phyloP scores from a whole-genome alignment of 208 protist genomes.

The Angomonas desouzai region DNA sequence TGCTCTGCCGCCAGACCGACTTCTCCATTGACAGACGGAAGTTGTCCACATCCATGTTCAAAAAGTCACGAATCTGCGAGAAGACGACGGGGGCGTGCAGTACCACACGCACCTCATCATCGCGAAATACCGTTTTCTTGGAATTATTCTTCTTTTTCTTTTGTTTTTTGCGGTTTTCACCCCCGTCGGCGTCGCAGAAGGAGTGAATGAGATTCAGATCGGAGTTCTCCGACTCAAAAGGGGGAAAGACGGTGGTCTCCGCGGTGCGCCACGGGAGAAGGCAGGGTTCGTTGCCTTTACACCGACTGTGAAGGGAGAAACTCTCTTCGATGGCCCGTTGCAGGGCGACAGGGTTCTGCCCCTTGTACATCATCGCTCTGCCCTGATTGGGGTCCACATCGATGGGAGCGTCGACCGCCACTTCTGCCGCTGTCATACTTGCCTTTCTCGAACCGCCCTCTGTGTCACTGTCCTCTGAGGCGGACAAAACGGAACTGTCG shows the following conservation, averaged over 20 bases:
- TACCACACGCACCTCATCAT: constrained; percentile 66
- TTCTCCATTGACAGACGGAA: constrained; percentile 34
- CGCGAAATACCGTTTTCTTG: constrained; percentile 28
- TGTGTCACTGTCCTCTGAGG: neutral
- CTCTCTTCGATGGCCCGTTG: constrained; percentile 70
- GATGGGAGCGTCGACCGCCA: neutral
- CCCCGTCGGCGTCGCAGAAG: neutral
- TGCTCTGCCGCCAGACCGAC: constrained; percentile 61
- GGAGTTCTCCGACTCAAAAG: constrained; percentile 29
- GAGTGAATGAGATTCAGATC: constrained; percentile 8
- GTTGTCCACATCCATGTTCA: constrained; percentile 46
- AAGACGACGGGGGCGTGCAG: constrained; percentile 79
- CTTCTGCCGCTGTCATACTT: neutral
- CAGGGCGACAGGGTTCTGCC: constrained; percentile 43
- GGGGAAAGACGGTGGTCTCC: constrained; percentile 16
- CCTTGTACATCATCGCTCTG: constrained; percentile 23
- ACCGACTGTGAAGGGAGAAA: constrained; percentile 47
- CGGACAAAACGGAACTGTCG: neutral
- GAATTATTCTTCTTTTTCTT: constrained; percentile 25
- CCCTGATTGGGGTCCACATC: neutral
- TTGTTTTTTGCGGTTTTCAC: constrained; percentile 12
- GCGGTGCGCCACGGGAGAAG: constrained; percentile 21
- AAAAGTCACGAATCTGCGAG: constrained; percentile 69
- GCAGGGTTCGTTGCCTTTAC: constrained; percentile 39
- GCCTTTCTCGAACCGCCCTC: neutral